A percentile compares a stretch with the other conserved stretches of the same genome.
Conservation (phyloP, 2,329 filamentous ascomycete genomes). For the Ascochyta koolunga region DNA sequence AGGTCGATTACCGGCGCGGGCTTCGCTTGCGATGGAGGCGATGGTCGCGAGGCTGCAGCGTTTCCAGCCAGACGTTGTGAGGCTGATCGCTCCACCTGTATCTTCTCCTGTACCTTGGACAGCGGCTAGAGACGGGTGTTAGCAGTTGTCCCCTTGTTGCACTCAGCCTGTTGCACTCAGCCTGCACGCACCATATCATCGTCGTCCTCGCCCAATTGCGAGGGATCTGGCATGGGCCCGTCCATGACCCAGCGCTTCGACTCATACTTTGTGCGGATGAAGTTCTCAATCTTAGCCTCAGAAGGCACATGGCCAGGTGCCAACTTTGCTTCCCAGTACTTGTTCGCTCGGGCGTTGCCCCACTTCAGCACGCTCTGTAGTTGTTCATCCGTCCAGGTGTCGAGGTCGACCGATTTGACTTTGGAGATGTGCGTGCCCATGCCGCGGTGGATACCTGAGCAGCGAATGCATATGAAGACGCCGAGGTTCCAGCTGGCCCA, state of each 20-base stretch:
- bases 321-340: constrained; percentile 96
- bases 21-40: constrained; percentile 44
- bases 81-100: constrained; percentile 66
- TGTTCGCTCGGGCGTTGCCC: constrained; percentile 96
- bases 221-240: constrained; percentile 90
- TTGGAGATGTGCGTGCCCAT: constrained; percentile 99
- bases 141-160: constrained; percentile 16
- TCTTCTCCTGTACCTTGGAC: constrained; percentile 72
- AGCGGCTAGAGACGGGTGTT: constrained; percentile 57
- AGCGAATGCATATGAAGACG: constrained; percentile 96
- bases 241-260: constrained; percentile 99
- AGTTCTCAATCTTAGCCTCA: constrained; percentile 99
- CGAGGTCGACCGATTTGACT: constrained; percentile 97
- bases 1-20: constrained; percentile 67
- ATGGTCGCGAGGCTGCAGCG: constrained; percentile 33
- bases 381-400: constrained; percentile 98
- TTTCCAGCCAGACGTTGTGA: constrained; percentile 57
- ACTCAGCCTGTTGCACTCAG: background rate
- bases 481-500: constrained; percentile 99
- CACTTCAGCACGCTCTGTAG: constrained; percentile 90
- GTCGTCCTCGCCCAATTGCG: constrained; percentile 79
- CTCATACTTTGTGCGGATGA: constrained; percentile 98
- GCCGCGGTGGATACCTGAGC: constrained; percentile 96
- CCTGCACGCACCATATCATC: constrained; percentile 75
- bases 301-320: constrained; percentile 90